Evolutionary conservation across 1,284 basidiomycete species (phyloP), one percentile per base, ranked within the genome.

Genomic region (Trametes versicolor): DNA sequence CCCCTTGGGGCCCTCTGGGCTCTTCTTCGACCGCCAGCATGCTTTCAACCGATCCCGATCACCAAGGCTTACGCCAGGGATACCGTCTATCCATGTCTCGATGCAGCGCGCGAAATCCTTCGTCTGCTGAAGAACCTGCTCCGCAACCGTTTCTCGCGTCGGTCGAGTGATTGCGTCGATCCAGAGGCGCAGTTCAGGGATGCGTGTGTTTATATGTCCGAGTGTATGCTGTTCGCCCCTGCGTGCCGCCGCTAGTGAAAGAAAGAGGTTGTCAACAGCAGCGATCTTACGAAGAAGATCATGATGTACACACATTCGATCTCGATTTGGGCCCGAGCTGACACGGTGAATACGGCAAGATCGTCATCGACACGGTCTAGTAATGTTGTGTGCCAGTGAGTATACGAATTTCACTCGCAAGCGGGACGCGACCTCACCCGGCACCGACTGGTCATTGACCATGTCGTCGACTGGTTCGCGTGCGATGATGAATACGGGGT

Each of bases 101-200:
- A 39, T n/a, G 7, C 4, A 2, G 21, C 43, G 4, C 13, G 19
- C 9, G 43, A 15, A n/a, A 19, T 45, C 43, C n/a, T 9, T 25
- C n/a, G 34, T 39, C 27, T 51, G 27, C 36, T 19, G 19, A n/a
- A 62, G 48, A 1, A 56, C 21, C 12, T 32, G 36, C n/a, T 50
- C 25, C 1, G 53, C 36, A 2, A 53, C 39, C 45, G 43, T 50
- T 27, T 62, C 53, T n/a, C 48, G 19, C 7, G 45, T 45, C 5
- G 60, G 53, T 12, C 50, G 34, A 12, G 60, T 62, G n/a, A 62
- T 19, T 3, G 47, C 10, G 13, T 39, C 25, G 37, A 55, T 56
- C 60, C 60, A 56, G n/a, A 27, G 36, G 12, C 36, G 36, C 32
- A 62, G 48, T 4, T 43, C 60, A 4, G 60, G 60, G n/a, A 62